Evolutionary conservation across 1,139 yeast species (phyloP), one percentile per base, ranked within the genome.

Genomic region (Saccharomyces hybrid): DNA sequence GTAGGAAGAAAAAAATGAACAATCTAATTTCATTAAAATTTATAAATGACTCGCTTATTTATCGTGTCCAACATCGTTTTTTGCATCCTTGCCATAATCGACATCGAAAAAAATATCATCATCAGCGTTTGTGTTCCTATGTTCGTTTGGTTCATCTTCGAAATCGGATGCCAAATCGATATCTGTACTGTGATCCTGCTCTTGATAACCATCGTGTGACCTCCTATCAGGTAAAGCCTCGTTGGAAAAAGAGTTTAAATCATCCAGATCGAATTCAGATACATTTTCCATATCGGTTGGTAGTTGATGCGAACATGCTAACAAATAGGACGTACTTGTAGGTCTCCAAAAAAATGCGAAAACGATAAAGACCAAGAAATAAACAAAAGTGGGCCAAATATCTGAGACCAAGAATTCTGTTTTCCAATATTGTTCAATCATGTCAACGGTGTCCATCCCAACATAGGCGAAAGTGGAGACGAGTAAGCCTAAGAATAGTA

Each of bases 331-430:
- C 50, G 95, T 88, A 64, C 87, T 95, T 0, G 96, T 90, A 49
- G 98, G 98, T 71, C 98, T 82, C 97, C 98, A 91, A 61, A 91
- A 81, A 77, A 88, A 83, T 12, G 96, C 88, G 62, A 91, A 78
- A 9, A 91, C 82, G 68, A 86, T 78, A 70, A 91, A 90, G 50
- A 89, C 90, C 48, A 84, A 71, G 68, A 86, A 88, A 72, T 88
- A 91, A 27, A 90, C 84, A 48, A 88, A 79, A 58, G 95, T 84
- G 34, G 96, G 95, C 96, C 97, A 89, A 72, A 95, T 93, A 63
- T 90, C 96, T 54, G 84, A 78, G 53, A 88, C 71, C 66, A 91
- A 89, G 77, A 87, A 90, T 60, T 95, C 82, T 42, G 88, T 81
- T 71, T 89, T 88, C 98, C 98, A 93, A 69, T 88, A 86, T 62